Percentiles rank a stretch among this genome's conserved stretches.
Conservation (phyloP, 139 green algal species). For the Tetradesmus obliquus region DNA sequence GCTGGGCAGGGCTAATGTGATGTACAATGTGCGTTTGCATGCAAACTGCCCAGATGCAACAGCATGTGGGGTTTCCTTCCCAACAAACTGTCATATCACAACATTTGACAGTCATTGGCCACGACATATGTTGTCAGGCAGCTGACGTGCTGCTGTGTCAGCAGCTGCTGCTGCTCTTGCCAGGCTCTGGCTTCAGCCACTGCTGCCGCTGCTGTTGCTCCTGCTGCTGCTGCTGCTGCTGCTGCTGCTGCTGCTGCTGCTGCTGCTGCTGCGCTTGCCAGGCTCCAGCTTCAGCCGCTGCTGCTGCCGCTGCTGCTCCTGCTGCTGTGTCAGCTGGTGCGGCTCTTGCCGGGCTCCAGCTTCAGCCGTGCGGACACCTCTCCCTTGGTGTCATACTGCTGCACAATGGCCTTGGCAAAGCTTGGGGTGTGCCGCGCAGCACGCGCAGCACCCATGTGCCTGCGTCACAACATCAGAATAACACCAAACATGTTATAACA, state of each 20-base stretch:
- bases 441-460: slow-evolving; percentile 61
- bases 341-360: slow-evolving; percentile 37
- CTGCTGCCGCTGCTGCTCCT: neutral
- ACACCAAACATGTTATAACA: neutral
- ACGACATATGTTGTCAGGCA: too few species aligned
- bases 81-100: too few species aligned
- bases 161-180: neutral
- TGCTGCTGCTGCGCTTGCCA: neutral
- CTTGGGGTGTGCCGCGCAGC: slow-evolving; percentile 74
- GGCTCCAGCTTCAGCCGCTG: neutral
- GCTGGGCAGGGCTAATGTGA: too few species aligned
- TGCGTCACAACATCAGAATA: neutral
- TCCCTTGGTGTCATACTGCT: slow-evolving; percentile 80
- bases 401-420: slow-evolving; percentile 82
- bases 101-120: too few species aligned
- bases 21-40: too few species aligned
- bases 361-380: slow-evolving; percentile 31
- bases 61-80: too few species aligned
- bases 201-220: neutral
- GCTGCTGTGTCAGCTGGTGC: neutral
- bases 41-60: too few species aligned
- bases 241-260: neutral
- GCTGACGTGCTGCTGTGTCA: neutral
- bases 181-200: neutral
- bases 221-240: neutral